Percentiles rank a stretch among this genome's conserved stretches.
Conservation (phyloP, 2,329 filamentous ascomycete genomes). For the Fusarium liriodendri region DNA sequence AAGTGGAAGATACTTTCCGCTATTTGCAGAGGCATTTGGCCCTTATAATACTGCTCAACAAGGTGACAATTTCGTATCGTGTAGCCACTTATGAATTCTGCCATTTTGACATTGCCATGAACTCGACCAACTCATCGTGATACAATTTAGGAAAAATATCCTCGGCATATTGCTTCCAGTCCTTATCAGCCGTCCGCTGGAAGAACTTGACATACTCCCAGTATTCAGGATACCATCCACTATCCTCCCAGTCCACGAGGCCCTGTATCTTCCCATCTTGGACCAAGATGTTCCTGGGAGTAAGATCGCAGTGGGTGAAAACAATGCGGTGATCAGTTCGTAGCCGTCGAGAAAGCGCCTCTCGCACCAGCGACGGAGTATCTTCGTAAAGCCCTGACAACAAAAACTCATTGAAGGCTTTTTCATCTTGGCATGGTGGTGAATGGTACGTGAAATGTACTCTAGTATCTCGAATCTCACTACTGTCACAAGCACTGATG, state of each 20-base stretch:
- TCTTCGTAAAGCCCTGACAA: neutral
- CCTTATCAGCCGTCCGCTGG: conserved; percentile 23
- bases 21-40: too few species aligned
- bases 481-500: conserved; percentile 38
- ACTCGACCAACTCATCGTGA: conserved; percentile 42
- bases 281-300: conserved; percentile 57
- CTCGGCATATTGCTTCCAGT: conserved; percentile 33
- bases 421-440: conserved; percentile 36
- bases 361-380: neutral
- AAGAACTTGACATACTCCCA: conserved; percentile 53
- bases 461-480: conserved; percentile 42
- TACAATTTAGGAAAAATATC: conserved; percentile 43
- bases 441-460: conserved; percentile 33
- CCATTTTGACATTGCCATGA: conserved; percentile 38
- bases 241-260: conserved; percentile 60
- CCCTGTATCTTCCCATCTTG: conserved; percentile 52
- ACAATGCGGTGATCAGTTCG: conserved; percentile 47
- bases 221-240: conserved; percentile 59
- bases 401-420: neutral
- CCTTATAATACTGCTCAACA: too few species aligned
- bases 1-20: too few species aligned
- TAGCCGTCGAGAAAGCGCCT: neutral
- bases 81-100: conserved; percentile 19
- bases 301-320: conserved; percentile 64
- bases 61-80: too few species aligned